phyloP scores from a whole-genome alignment of 148 eudicot genomes.

The Rhododendron ferrugineum region DNA sequence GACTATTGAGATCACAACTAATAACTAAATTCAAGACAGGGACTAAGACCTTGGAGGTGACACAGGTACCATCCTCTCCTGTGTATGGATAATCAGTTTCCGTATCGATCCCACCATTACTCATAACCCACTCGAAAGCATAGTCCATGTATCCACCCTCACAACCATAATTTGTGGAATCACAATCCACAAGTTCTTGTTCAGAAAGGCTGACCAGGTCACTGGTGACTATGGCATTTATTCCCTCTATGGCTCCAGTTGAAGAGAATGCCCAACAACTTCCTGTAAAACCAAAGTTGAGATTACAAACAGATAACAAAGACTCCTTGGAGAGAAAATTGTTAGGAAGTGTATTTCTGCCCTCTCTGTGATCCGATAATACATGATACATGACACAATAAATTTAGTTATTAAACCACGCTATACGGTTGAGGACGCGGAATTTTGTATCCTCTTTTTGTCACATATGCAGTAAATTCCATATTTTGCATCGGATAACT shows the following conservation, averaged over 20 bases:
- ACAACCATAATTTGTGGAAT: conserved; percentile 42
- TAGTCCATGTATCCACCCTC: conserved; percentile 56
- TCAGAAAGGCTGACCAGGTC: conserved; percentile 57
- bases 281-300: conserved; percentile 25
- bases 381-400: not conserved
- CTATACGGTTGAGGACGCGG: not conserved
- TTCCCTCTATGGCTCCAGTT: conserved; percentile 58
- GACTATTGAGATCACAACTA: not conserved
- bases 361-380: not conserved
- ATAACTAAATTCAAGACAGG: not conserved
- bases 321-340: not conserved
- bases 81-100: conserved; percentile 55
- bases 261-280: conserved; percentile 60
- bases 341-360: not conserved
- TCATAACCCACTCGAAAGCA: conserved; percentile 55
- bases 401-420: not conserved
- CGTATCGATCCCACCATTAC: conserved; percentile 49
- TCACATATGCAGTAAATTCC: no score
- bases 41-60: conserved; percentile 34
- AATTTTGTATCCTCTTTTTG: not conserved
- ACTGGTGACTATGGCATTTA: conserved; percentile 38
- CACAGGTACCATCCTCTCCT: conserved; percentile 36
- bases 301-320: not conserved
- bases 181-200: conserved; percentile 55
- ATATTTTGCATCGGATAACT: not conserved